A percentile compares a stretch with the other conserved stretches of the same genome.
Evolutionary conservation across 2,329 filamentous ascomycete genomes (phyloP).

Genomic region (Nannizzia gypsea): DNA sequence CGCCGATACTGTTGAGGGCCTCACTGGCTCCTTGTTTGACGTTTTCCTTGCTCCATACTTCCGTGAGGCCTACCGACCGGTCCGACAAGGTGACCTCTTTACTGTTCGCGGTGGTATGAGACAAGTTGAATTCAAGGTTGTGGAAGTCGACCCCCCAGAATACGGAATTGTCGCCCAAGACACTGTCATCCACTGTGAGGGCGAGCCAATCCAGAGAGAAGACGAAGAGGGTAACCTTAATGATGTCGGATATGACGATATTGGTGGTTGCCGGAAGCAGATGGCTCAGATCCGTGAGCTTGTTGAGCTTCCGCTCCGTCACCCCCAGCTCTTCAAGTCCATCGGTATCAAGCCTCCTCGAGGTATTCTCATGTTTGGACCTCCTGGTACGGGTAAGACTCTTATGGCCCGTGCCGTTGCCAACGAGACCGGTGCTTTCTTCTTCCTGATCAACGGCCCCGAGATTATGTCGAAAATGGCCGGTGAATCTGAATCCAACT

Average conservation of each 20-base stretch:
- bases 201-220: conserved; percentile 90
- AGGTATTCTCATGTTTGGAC: conserved; percentile 91
- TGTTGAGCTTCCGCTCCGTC: conserved; percentile 90
- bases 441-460: conserved; percentile 98
- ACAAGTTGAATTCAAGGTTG: conserved; percentile 98
- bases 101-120: conserved; percentile 96
- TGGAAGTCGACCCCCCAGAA: conserved; percentile 95
- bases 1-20: conserved; percentile 92
- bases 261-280: conserved; percentile 98
- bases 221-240: conserved; percentile 99
- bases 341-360: conserved; percentile 99
- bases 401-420: conserved; percentile 97
- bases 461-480: conserved; percentile 99
- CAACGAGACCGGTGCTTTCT: conserved; percentile 98
- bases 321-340: conserved; percentile 98
- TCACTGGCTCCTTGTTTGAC: conserved; percentile 95
- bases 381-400: conserved; percentile 98
- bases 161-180: conserved; percentile 98
- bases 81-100: conserved; percentile 95
- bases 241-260: conserved; percentile 97
- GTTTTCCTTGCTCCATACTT: conserved; percentile 99
- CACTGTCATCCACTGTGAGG: conserved; percentile 97
- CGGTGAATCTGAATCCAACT: conserved; percentile 95
- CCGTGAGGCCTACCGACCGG: conserved; percentile 94
- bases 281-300: conserved; percentile 99